Base-by-base conservation (phyloP, 2,329 filamentous ascomycete species). In the Fusarium caatingaense region DNA sequence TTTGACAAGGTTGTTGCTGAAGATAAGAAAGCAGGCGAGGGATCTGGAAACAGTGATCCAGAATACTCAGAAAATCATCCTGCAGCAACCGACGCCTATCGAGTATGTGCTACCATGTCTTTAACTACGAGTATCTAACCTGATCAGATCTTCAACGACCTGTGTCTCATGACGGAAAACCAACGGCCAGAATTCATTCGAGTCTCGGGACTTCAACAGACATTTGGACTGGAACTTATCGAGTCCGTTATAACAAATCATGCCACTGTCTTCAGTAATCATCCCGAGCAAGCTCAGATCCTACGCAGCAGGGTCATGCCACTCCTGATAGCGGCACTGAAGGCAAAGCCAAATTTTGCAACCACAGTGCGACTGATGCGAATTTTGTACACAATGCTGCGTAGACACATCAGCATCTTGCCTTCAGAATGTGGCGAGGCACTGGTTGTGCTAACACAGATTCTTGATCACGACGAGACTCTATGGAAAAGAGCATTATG, bases 231-330 rank as follows among this genome's bases (percentile, higher is more conserved):
- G 2, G 96, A 99, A 77, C 86, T 98, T 57, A 93, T 99, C 73
- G 94, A 98, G 80, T 95, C 93, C 1, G 90, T 97, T 55, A 83
- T 99, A 63, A 91, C 92, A 25, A 97, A 94, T 73, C 93, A 98
- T 82, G 88, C 91, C n/a, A 84, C 86, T 54, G 88, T 97, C 28
- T 96, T 98, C 78, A 84, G 90, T 20, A 84, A 85, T 5, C 94
- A 98, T 76, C 86, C 89, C 1, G 94, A 98, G 76, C 92, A 97
- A 78, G 88, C 92, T 8, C 87, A 95, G 69, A 88, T 97, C 40
- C 84, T 98, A 40, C 89, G 92, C 27, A 85, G 87, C 6, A 87
- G 92, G 50, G 88, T 98, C 4, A 92, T 98, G 87, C 94, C 95
- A 4, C 88, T 97, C 66, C 88, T 95, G 42, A 91, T 93, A 60